Conservation (phyloP, 2,329 filamentous ascomycete species). For the Chrysoporthe deuterocubensis region DNA sequence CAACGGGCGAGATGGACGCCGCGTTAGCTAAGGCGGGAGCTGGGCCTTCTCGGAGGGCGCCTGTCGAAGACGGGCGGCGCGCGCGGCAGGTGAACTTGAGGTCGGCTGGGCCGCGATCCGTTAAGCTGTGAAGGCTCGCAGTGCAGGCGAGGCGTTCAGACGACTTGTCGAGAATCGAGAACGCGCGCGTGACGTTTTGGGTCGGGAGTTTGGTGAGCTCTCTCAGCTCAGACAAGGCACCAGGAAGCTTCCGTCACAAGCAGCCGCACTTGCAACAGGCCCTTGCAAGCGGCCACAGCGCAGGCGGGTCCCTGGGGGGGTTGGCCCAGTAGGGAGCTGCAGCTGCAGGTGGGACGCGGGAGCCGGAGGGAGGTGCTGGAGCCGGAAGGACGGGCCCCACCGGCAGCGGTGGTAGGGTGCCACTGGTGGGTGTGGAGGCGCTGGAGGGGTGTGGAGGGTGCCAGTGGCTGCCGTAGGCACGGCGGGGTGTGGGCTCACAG, state of each 20-base stretch:
- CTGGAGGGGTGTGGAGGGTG: too few relatives aligned
- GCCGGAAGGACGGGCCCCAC: background rate
- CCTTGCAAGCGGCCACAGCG: slow-evolving; percentile 9
- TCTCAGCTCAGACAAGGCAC: slow-evolving; percentile 22
- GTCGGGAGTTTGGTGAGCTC: background rate
- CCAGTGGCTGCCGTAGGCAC: background rate
- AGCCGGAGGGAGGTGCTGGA: slow-evolving; percentile 1
- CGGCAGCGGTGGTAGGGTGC: background rate
- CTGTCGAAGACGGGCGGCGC: background rate
- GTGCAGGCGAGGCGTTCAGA: background rate
- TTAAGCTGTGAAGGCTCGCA: background rate
- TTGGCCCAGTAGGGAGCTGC: background rate
- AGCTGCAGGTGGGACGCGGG: slow-evolving; percentile 9
- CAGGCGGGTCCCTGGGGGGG: background rate
- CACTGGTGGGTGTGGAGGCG: too few relatives aligned
- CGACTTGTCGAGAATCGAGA: background rate
- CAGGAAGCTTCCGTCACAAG: slow-evolving; percentile 28
- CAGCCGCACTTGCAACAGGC: slow-evolving; percentile 8
- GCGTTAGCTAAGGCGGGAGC: background rate
- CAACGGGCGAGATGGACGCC: background rate
- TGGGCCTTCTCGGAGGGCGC: background rate
- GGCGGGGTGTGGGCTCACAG: background rate
- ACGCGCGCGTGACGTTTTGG: slow-evolving; percentile 20
- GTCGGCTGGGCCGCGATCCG: background rate
- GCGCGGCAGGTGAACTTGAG: background rate